These are phyloP conservation scores for Neurospora terricola DNA, from an alignment of 495 filamentous ascomycete species.

Conservation along the genomic window DNA sequence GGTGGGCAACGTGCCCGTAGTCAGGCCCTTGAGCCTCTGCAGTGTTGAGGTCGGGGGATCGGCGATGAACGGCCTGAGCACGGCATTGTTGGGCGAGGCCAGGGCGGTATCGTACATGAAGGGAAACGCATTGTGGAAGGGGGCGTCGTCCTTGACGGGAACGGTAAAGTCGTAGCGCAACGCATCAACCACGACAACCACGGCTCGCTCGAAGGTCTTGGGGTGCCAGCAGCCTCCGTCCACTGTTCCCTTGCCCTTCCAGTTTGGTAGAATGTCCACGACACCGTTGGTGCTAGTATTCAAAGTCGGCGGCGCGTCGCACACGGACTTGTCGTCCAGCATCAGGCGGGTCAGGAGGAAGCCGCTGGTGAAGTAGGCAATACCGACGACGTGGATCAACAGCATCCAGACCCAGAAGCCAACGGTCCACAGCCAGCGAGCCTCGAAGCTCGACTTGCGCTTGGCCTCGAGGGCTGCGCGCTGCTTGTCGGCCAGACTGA, in stretches of 20 bases:
- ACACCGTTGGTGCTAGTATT: constrained; percentile 20
- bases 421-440: constrained; percentile 37
- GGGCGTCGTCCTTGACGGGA: constrained; percentile 49
- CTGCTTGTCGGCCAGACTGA: constrained; percentile 19
- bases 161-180: constrained; percentile 95
- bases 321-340: constrained; percentile 78
- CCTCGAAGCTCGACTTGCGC: constrained; percentile 31
- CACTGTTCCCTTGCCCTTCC: constrained; percentile 37
- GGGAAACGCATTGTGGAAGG: constrained; percentile 79
- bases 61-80: constrained; percentile 91
- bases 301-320: constrained; percentile 56
- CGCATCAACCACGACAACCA: constrained; percentile 88
- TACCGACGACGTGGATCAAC: constrained; percentile 65
- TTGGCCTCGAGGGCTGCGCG: constrained; percentile 30
- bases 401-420: constrained; percentile 46
- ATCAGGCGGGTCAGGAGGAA: constrained; percentile 91
- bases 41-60: constrained; percentile 92
- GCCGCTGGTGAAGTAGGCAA: constrained; percentile 91
- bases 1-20: constrained; percentile 89
- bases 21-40: constrained; percentile 86
- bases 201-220: constrained; percentile 81
- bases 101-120: constrained; percentile 74
- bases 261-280: constrained; percentile 21
- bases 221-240: constrained; percentile 88
- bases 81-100: constrained; percentile 64